Base-by-base conservation (phyloP, 371 early-diverging fungal genomes). In the Furculomyces boomerangus region DNA sequence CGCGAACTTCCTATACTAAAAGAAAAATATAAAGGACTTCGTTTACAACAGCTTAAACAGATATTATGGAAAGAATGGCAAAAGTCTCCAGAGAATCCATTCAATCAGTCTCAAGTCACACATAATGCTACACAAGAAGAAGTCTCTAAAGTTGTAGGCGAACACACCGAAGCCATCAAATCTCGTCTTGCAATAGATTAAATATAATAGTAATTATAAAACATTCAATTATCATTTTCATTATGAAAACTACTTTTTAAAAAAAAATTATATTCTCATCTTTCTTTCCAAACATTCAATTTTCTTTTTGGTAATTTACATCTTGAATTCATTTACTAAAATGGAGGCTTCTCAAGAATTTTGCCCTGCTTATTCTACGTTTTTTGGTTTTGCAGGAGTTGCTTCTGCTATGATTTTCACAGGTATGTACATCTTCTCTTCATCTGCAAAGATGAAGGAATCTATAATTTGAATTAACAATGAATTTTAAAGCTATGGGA, bases 31-130 rank as follows among this genome's bases (percentile, higher is more conserved):
- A 84, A 81, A 27, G 80, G 79, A 1, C 71, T 90, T 57, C 78
- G 88, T 54, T 68, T 75, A 55, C 77, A 70, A 47, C 88, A 90
- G 61, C 66, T 81, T 59, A 79, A 80, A 60, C 78, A 90, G 41
- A 57, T 86, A 35, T 55, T 87, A 13, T 83, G 72, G 66, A 87
- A 88, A 71, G 74, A 75, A 40, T 76, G 72, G 71, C 60, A 81
- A 61, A 89, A 88, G 70, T 78, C 87, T 1, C 84, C 84, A 13
- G 84, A 88, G 27, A 90, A 88, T 61, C 88, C 90, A 26, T 79
- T 86, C 65, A 88, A 88, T 68, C 86, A 88, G 72, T 67, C 70
- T 24, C 75, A 75, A 43, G 57, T 82, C 47, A 66, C 74, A 22
- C 81, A 83, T 64, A 85, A 89, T 60, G 81, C 86, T 39, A 76